phyloP scores from a whole-genome alignment of 768 basidiomycete genomes.

The Asterophora lycoperdoides region DNA sequence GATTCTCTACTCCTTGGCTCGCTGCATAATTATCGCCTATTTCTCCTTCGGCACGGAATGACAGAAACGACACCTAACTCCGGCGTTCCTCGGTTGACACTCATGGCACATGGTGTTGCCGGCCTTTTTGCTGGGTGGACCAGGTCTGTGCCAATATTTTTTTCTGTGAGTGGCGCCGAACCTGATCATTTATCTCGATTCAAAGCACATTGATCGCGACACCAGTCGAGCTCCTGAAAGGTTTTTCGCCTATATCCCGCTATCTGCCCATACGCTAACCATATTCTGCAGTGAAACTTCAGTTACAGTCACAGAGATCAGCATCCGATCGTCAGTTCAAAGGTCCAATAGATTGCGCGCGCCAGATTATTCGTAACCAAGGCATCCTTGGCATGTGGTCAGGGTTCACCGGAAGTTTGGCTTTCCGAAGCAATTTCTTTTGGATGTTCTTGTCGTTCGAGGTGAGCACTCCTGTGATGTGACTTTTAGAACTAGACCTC shows the following conservation, averaged over 20 bases:
- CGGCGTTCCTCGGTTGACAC: conserved; percentile 48
- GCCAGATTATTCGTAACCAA: conserved; percentile 57
- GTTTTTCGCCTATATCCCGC: conserved; percentile 24
- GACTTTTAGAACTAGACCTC: conserved; percentile 14
- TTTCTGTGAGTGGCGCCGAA: conserved; percentile 1
- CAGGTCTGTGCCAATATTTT: conserved; percentile 38
- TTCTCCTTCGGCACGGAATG: conserved; percentile 47
- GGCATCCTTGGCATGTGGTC: conserved; percentile 69
- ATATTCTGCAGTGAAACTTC: conserved; percentile 53
- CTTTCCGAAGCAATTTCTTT: conserved; percentile 71
- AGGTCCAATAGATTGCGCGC: conserved; percentile 62
- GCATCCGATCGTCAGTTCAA: conserved; percentile 53
- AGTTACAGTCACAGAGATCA: conserved; percentile 56
- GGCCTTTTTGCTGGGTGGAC: conserved; percentile 68
- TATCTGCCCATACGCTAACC: conserved; percentile 54
- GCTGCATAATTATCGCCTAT: conserved; percentile 68
- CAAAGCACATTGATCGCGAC: conserved; percentile 64
- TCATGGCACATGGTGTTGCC: conserved; percentile 61
- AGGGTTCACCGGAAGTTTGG: conserved; percentile 68
- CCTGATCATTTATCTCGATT: conserved; percentile 6
- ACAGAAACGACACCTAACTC: conserved; percentile 46
- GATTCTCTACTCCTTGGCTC: conserved; percentile 69
- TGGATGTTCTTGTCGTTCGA: conserved; percentile 77
- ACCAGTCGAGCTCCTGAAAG: conserved; percentile 77
- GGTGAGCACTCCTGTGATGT: conserved; percentile 26